phyloP scores from a whole-genome alignment of 805 yeast genomes.

The Deakozyma indianensis region DNA sequence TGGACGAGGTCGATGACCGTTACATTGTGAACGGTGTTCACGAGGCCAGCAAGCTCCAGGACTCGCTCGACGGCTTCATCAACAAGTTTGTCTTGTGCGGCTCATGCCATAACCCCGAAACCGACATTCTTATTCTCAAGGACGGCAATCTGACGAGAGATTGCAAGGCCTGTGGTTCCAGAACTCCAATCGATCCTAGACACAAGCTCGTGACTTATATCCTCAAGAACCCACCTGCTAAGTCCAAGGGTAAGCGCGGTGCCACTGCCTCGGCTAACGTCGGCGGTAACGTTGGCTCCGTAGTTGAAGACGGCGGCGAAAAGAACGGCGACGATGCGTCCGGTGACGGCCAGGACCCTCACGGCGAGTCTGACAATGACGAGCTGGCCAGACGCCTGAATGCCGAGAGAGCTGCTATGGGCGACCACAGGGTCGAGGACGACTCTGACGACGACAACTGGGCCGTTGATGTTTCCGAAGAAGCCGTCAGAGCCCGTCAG shows the following conservation, averaged over 20 bases:
- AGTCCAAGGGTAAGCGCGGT: conserved; percentile 34
- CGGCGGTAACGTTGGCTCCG: conserved; percentile 55
- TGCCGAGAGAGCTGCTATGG: conserved; percentile 67
- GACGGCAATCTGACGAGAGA: conserved; percentile 70
- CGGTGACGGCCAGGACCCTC: conserved; percentile 26
- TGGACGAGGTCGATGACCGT: conserved; percentile 68
- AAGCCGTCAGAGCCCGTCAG: conserved; percentile 88
- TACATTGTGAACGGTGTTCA: conserved; percentile 91
- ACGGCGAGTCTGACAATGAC: conserved; percentile 47
- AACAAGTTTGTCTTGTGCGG: conserved; percentile 86
- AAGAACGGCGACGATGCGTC: conserved; percentile 20
- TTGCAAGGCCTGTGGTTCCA: conserved; percentile 96
- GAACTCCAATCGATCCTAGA: conserved; percentile 70
- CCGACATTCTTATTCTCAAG: conserved; percentile 71
- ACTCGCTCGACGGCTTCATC: conserved; percentile 87
- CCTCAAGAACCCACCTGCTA: conserved; percentile 67
- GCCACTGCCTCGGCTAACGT: conserved; percentile 88
- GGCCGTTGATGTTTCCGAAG: conserved; percentile 96
- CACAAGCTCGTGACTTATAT: conserved; percentile 80
- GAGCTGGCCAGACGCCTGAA: conserved; percentile 63
- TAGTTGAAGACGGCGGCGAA: conserved; percentile 11
- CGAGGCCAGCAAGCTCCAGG: conserved; percentile 82
- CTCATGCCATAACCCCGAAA: conserved; percentile 93
- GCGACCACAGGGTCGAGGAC: conserved; percentile 29
- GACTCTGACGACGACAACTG: conserved; percentile 78